A percentile compares a stretch with the other conserved stretches of the same genome.
Conservation (phyloP, 192 early-diverging fungal species). For the Backusella liffmaniae region DNA sequence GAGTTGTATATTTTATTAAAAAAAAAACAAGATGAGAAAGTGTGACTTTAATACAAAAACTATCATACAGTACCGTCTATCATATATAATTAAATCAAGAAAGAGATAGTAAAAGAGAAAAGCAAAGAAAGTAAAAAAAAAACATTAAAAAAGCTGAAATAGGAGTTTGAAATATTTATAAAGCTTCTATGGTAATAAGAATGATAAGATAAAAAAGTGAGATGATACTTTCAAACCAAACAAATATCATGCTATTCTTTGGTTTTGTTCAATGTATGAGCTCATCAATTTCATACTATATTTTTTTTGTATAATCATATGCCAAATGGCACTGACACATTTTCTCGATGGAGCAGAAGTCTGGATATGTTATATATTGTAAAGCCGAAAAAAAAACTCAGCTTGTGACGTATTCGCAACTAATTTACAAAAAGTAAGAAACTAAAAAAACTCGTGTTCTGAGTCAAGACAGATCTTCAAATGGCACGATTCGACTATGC, state of each 20-base stretch:
- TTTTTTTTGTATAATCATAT: background rate
- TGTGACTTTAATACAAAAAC: background rate
- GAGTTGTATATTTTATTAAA: background rate
- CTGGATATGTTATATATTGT: background rate
- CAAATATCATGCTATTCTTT: background rate
- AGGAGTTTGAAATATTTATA: background rate
- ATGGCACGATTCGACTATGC: conserved; percentile 27
- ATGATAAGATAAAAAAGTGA: background rate
- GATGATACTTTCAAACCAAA: background rate
- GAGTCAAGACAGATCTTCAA: background rate
- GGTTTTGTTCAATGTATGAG: background rate
- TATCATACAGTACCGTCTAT: background rate
- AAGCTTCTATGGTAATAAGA: background rate
- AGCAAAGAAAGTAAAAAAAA: background rate
- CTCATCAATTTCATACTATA: background rate
- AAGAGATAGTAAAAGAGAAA: background rate
- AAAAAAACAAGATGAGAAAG: background rate
- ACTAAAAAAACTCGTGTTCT: background rate
- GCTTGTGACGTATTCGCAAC: background rate
- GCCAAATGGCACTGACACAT: background rate
- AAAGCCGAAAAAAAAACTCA: background rate
- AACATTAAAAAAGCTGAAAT: background rate
- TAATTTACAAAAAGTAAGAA: background rate
- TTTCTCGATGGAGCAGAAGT: background rate
- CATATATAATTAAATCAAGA: conserved; percentile 4